phyloP scores from a whole-genome alignment of 75 land plant genomes.

The Cupressus sempervirens region DNA sequence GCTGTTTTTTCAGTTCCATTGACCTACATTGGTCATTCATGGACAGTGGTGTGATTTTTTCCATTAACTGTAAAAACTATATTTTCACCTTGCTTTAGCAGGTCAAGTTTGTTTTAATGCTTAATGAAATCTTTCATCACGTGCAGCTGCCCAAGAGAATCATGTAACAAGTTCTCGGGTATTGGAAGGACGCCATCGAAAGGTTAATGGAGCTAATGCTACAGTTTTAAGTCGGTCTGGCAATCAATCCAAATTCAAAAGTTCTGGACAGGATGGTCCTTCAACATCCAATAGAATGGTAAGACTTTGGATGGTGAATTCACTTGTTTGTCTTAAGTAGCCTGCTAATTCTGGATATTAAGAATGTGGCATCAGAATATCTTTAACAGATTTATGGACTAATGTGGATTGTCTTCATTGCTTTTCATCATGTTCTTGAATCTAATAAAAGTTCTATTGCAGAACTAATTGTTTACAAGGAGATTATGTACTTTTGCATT shows the following conservation, averaged over 20 bases:
- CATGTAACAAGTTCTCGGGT: neutral
- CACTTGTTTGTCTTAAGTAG: neutral
- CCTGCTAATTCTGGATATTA: neutral
- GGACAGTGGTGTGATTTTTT: neutral
- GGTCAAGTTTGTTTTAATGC: neutral
- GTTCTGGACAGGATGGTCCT: slow-evolving; percentile 9
- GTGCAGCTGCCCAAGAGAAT: neutral
- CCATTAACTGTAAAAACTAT: too few species aligned
- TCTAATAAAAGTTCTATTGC: neutral
- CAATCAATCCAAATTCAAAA: slow-evolving; percentile 7
- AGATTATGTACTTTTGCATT: neutral
- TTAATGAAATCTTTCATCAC: neutral
- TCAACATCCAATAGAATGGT: slow-evolving; percentile 9
- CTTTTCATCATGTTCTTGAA: neutral
- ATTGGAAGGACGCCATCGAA: neutral
- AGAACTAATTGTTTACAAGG: neutral
- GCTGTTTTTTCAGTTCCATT: too few species aligned
- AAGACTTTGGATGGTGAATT: neutral
- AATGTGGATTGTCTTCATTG: neutral
- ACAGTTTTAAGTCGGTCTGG: neutral
- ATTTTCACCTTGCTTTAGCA: neutral
- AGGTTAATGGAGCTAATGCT: neutral
- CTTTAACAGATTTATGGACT: neutral
- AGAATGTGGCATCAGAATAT: neutral
- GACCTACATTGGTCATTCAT: too few species aligned